A percentile compares a stretch with the other conserved stretches of the same genome.
Conservation (phyloP, 495 filamentous ascomycete genomes). For the Aspergillus ostianus region DNA sequence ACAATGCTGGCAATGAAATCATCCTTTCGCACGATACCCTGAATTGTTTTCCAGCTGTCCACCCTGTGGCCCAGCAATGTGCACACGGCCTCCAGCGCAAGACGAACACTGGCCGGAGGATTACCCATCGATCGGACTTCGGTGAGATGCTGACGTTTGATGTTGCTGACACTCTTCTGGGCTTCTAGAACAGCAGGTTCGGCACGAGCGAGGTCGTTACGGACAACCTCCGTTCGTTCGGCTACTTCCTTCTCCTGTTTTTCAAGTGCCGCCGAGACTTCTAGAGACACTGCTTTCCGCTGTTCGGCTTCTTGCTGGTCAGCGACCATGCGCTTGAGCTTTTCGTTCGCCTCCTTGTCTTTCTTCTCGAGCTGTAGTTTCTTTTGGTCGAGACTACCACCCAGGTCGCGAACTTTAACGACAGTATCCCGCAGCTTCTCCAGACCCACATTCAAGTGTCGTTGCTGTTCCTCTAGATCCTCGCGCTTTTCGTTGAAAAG, state of each 20-base stretch:
- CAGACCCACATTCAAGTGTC: constrained; percentile 94
- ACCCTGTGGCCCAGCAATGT: constrained; percentile 89
- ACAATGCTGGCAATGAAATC: constrained; percentile 98
- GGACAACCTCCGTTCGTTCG: constrained; percentile 75
- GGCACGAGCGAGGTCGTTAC: constrained; percentile 82
- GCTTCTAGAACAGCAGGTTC: constrained; percentile 93
- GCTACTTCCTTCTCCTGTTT: constrained; percentile 89
- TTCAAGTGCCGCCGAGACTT: constrained; percentile 83
- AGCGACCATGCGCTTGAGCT: constrained; percentile 92
- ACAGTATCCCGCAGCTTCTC: constrained; percentile 98
- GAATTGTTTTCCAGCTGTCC: constrained; percentile 85
- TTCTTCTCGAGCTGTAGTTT: constrained; percentile 90
- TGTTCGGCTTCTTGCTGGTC: constrained; percentile 96
- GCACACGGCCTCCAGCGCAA: constrained; percentile 93
- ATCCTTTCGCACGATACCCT: constrained; percentile 81
- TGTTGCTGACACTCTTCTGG: constrained; percentile 93
- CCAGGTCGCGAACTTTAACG: constrained; percentile 91
- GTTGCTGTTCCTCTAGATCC: constrained; percentile 96
- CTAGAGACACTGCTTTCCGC: constrained; percentile 78
- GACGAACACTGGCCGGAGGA: constrained; percentile 83
- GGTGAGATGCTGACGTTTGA: constrained; percentile 93
- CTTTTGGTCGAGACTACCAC: constrained; percentile 87
- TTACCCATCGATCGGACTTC: constrained; percentile 97
- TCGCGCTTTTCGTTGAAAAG: constrained; percentile 98
- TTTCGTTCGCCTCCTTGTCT: constrained; percentile 93